These are phyloP conservation scores for Xerophyta viscosa DNA, from an alignment of 106 monocot genomes.

Conservation along the genomic window DNA sequence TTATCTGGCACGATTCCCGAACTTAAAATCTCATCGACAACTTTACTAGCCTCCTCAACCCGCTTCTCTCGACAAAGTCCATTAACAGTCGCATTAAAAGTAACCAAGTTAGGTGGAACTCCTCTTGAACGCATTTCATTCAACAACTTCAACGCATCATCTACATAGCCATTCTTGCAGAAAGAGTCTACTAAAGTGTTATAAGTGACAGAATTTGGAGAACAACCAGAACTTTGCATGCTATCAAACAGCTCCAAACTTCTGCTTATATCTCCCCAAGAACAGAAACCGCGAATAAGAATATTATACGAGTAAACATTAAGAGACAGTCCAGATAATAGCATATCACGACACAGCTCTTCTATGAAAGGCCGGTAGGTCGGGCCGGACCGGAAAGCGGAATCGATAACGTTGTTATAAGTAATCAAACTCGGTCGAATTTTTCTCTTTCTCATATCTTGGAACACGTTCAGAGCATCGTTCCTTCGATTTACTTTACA, in stretches of 20 bases:
- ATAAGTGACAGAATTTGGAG: neutral
- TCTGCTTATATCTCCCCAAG: neutral
- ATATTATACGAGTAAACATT: conserved; percentile 3
- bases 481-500: no score
- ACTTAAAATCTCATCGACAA: neutral
- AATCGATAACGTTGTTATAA: neutral
- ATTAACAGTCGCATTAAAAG: neutral
- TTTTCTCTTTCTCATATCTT: no score
- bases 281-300: neutral
- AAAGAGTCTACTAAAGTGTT: neutral
- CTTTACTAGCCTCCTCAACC: neutral
- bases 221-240: neutral
- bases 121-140: neutral
- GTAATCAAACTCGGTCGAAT: neutral
- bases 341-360: neutral
- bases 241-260: neutral
- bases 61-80: neutral
- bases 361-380: neutral
- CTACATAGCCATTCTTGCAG: neutral
- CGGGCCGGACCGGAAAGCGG: neutral
- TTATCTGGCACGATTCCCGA: neutral
- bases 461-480: no score
- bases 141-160: neutral
- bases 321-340: neutral
- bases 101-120: neutral